phyloP scores from a whole-genome alignment of 2,329 filamentous ascomycete species.

The Neofusicoccum umdonicola region DNA sequence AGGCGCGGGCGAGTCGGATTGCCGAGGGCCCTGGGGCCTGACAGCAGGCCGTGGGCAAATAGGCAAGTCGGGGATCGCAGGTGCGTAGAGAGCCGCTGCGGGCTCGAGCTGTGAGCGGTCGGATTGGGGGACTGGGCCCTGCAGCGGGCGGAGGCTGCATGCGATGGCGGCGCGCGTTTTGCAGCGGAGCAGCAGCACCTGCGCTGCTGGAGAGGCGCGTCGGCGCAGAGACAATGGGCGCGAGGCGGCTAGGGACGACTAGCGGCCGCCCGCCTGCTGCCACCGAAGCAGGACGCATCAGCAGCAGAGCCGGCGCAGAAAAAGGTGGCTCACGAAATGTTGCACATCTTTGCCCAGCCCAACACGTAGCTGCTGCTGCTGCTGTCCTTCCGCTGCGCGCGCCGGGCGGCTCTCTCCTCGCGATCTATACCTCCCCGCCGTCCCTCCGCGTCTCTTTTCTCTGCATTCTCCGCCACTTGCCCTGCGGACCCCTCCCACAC shows the following conservation, averaged over 20 bases:
- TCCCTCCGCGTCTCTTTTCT: background rate
- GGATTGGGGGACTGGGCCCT: background rate
- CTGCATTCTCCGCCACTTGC: background rate
- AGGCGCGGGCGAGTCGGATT: conserved; percentile 4
- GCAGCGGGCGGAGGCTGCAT: conserved; percentile 3
- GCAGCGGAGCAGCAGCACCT: background rate
- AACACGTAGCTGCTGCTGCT: background rate
- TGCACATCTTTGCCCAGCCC: conserved; percentile 6
- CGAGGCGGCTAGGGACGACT: background rate
- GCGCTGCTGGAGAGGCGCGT: no score
- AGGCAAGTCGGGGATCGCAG: conserved; percentile 4
- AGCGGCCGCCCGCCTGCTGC: background rate
- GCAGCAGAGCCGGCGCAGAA: background rate
- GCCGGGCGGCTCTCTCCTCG: background rate
- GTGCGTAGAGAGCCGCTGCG: background rate
- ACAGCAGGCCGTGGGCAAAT: background rate
- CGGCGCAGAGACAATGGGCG: background rate
- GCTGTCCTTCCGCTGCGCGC: background rate
- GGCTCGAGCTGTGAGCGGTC: conserved; percentile 4
- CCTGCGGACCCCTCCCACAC: background rate
- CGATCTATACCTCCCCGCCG: background rate
- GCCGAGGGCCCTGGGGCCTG: background rate
- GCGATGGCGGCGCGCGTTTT: background rate
- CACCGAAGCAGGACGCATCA: background rate
- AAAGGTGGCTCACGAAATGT: background rate